Conservation (phyloP, 108 stramenopile species). For the Aurantiochytrium sp. region DNA sequence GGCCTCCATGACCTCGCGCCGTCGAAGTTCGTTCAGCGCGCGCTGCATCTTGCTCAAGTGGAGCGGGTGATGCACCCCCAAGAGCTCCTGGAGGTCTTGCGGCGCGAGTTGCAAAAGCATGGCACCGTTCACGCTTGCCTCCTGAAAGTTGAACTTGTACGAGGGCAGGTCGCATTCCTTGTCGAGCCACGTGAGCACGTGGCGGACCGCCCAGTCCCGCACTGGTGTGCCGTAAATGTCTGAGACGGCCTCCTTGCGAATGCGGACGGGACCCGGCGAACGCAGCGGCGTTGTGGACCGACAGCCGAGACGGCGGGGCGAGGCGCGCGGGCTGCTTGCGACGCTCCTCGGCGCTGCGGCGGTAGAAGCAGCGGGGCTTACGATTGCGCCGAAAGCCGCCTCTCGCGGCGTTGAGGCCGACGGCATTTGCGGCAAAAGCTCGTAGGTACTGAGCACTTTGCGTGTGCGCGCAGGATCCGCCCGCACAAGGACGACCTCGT, state of each 20-base stretch:
- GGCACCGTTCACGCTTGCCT: not conserved
- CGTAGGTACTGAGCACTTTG: not conserved
- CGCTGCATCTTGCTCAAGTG: not conserved
- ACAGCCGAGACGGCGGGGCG: no score
- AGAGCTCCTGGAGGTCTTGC: not conserved
- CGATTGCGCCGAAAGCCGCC: no score
- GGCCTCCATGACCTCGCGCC: not conserved
- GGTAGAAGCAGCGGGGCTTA: no score
- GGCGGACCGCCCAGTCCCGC: slow-evolving; percentile 11
- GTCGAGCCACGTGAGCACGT: not conserved
- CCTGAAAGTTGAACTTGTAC: slow-evolving; percentile 24
- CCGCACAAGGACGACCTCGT: not conserved
- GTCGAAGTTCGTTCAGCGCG: not conserved
- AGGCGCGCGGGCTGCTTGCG: no score
- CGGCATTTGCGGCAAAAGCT: not conserved
- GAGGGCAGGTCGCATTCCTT: slow-evolving; percentile 18
- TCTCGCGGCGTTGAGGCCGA: no score
- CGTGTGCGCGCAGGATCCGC: slow-evolving; percentile 3
- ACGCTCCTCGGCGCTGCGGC: no score
- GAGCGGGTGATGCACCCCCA: slow-evolving; percentile 1
- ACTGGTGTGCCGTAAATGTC: not conserved
- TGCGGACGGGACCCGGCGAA: not conserved
- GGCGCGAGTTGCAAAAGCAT: not conserved
- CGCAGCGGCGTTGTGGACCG: not conserved
- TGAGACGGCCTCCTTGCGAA: not conserved